Evolutionary conservation across 1,139 yeast species (phyloP).

Genomic region (Geotrichum reessii): DNA sequence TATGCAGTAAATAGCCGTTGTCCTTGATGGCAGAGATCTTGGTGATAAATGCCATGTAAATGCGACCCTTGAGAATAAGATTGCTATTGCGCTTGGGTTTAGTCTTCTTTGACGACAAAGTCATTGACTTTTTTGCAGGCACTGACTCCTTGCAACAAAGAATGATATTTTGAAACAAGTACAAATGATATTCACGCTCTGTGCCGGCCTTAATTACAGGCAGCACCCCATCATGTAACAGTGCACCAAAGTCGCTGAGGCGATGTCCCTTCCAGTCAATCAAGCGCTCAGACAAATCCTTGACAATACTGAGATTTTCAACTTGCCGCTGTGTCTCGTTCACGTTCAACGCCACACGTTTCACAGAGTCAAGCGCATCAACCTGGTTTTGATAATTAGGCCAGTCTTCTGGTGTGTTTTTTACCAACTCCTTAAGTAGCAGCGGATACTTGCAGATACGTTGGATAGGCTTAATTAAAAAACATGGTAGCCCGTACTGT

Average conservation of each 20-base stretch:
- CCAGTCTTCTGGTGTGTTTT: slow-evolving; percentile 49
- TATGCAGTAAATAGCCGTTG: slow-evolving; percentile 31
- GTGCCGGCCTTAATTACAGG: slow-evolving; percentile 66
- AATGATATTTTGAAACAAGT: slow-evolving; percentile 79
- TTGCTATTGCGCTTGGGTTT: slow-evolving; percentile 24
- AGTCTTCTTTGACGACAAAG: slow-evolving; percentile 28
- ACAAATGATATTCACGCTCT: slow-evolving; percentile 86
- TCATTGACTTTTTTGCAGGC: slow-evolving; percentile 30
- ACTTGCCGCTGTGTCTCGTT: slow-evolving; percentile 92
- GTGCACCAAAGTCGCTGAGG: slow-evolving; percentile 74
- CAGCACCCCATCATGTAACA: slow-evolving; percentile 70
- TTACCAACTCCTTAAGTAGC: slow-evolving; percentile 66
- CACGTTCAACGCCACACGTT: slow-evolving; percentile 73
- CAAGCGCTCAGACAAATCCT: slow-evolving; percentile 66
- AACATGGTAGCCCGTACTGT: slow-evolving; percentile 82
- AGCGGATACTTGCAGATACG: slow-evolving; percentile 90
- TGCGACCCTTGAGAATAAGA: slow-evolving; percentile 40
- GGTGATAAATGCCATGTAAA: slow-evolving; percentile 38
- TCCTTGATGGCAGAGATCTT: slow-evolving; percentile 29
- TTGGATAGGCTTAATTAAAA: slow-evolving; percentile 88
- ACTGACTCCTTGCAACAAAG: slow-evolving; percentile 60
- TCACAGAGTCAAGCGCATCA: slow-evolving; percentile 62
- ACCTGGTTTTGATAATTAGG: slow-evolving; percentile 64
- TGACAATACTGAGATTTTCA: slow-evolving; percentile 71
- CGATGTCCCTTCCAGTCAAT: slow-evolving; percentile 94